These are phyloP conservation scores for Cryptococcus sp. DNA, from an alignment of 1,284 basidiomycete species.

Conservation along the genomic window DNA sequence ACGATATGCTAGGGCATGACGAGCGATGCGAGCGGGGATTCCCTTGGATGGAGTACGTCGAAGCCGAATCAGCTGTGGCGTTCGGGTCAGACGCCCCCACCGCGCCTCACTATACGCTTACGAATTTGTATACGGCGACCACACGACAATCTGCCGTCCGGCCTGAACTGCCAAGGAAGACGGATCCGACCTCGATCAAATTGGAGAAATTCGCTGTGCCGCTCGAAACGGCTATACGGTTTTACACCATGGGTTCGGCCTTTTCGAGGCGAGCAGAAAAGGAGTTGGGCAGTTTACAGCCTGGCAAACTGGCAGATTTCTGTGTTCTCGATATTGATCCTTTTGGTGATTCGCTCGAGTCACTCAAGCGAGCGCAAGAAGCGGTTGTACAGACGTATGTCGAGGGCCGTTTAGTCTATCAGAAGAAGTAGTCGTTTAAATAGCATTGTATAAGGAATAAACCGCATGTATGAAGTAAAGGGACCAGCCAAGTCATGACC, in stretches of 20 bases:
- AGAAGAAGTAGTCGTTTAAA: too few species aligned
- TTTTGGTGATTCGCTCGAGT: slow-evolving; percentile 28
- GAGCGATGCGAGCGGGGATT: slow-evolving; percentile 32
- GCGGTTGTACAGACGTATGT: slow-evolving; percentile 28
- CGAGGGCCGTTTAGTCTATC: too few species aligned
- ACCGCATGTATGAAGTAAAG: too few species aligned
- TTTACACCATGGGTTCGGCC: slow-evolving; percentile 26
- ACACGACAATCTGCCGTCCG: slow-evolving; percentile 30
- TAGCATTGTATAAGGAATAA: too few species aligned
- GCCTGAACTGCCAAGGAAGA: slow-evolving; percentile 14
- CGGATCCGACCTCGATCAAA: slow-evolving; percentile 12
- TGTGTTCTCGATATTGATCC: slow-evolving; percentile 32
- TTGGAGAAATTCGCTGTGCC: slow-evolving; percentile 17
- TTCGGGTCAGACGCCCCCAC: slow-evolving; percentile 38
- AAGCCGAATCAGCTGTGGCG: slow-evolving; percentile 20
- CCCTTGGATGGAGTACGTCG: slow-evolving; percentile 28
- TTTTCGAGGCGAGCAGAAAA: slow-evolving; percentile 19
- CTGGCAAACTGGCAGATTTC: slow-evolving; percentile 36
- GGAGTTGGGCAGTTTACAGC: slow-evolving; percentile 20
- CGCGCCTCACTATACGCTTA: slow-evolving; percentile 29
- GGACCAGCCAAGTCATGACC: too few species aligned
- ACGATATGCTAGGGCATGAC: slow-evolving; percentile 26
- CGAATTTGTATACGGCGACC: slow-evolving; percentile 33
- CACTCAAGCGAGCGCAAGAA: slow-evolving; percentile 28
- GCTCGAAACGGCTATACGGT: slow-evolving; percentile 22